Evolutionary conservation across 192 early-diverging fungal species (phyloP).

Genomic region (Linnemannia exigua): DNA sequence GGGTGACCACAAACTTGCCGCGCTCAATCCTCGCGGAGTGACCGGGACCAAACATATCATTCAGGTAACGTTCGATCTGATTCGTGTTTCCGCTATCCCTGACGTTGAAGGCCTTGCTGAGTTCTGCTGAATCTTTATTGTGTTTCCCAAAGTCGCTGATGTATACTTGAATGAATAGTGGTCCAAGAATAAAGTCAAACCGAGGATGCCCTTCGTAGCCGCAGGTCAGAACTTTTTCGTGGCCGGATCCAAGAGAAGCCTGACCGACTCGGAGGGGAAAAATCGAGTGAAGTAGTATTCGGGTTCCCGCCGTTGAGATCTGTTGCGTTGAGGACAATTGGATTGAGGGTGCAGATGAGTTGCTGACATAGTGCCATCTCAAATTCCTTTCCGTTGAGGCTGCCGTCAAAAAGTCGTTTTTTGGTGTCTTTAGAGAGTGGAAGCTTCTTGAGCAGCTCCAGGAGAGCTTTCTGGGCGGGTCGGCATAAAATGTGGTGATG

Average conservation of each 20-base stretch:
- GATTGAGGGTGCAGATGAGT: slow-evolving; percentile 26
- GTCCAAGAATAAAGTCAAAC: too few relatives aligned
- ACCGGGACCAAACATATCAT: slow-evolving; percentile 37
- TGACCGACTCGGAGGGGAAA: slow-evolving; percentile 8
- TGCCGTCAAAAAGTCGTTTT: slow-evolving; percentile 20
- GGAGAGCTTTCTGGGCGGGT: too few relatives aligned
- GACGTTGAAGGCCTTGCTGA: too few relatives aligned
- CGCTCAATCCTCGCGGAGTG: slow-evolving; percentile 40
- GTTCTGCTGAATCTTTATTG: slow-evolving; percentile 26
- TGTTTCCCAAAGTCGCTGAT: slow-evolving; percentile 44
- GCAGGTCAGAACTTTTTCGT: slow-evolving; percentile 28
- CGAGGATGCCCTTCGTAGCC: slow-evolving; percentile 33
- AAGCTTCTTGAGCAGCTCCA: slow-evolving; percentile 43
- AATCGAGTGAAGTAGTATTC: slow-evolving; percentile 18
- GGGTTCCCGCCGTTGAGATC: slow-evolving; percentile 29
- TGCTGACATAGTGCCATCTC: slow-evolving; percentile 35
- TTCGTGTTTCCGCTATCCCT: too few relatives aligned
- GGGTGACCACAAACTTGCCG: slow-evolving; percentile 38
- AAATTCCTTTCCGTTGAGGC: slow-evolving; percentile 27
- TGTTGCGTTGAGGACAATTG: slow-evolving; percentile 40
- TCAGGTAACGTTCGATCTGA: too few relatives aligned
- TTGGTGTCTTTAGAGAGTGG: slow-evolving; percentile 29
- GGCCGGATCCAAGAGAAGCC: slow-evolving; percentile 40
- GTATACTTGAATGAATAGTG: slow-evolving; percentile 52
- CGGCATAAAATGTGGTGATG: too few relatives aligned